Percentiles rank a stretch among this genome's conserved stretches.
These are phyloP conservation scores for Apiospora pterosperma DNA, from an alignment of 2,329 filamentous ascomycete species.

Conservation along the genomic window DNA sequence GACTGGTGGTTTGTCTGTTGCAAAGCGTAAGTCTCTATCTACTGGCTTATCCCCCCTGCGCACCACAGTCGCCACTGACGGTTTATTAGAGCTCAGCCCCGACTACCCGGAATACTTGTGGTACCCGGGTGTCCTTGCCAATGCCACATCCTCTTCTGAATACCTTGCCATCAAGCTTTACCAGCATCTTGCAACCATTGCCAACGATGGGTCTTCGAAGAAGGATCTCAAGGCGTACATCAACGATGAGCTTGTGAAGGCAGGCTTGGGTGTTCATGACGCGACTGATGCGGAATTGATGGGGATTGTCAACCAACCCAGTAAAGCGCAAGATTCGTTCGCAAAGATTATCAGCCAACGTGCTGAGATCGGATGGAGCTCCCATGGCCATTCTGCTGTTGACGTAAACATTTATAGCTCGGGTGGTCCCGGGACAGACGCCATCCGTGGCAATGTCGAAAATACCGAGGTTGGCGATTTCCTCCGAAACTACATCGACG, in stretches of 20 bases:
- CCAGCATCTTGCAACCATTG: constrained; percentile 47
- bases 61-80: constrained; percentile 1
- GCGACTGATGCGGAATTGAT: constrained; percentile 68
- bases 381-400: constrained; percentile 87
- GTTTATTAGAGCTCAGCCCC: constrained; percentile 43
- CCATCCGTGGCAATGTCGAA: constrained; percentile 82
- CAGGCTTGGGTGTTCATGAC: constrained; percentile 75
- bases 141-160: constrained; percentile 74
- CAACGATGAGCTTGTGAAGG: constrained; percentile 60
- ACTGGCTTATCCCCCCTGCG: constrained; percentile 6
- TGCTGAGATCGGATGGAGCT: constrained; percentile 89
- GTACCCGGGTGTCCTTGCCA: constrained; percentile 76
- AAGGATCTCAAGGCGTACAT: constrained; percentile 58
- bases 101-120: constrained; percentile 63
- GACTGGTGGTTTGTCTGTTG: constrained; percentile 82
- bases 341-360: constrained; percentile 84
- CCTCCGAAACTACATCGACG: constrained; percentile 70
- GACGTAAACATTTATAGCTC: constrained; percentile 97
- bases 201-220: constrained; percentile 20
- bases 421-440: constrained; percentile 58
- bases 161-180: constrained; percentile 62
- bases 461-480: constrained; percentile 91
- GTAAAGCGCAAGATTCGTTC: constrained; percentile 56
- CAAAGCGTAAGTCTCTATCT: constrained; percentile 58
- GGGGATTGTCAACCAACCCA: constrained; percentile 56